Evolutionary conservation across 192 early-diverging fungal genomes (phyloP), one percentile per base, ranked within the genome.

Genomic region (Fimicolochytrium jonesii): DNA sequence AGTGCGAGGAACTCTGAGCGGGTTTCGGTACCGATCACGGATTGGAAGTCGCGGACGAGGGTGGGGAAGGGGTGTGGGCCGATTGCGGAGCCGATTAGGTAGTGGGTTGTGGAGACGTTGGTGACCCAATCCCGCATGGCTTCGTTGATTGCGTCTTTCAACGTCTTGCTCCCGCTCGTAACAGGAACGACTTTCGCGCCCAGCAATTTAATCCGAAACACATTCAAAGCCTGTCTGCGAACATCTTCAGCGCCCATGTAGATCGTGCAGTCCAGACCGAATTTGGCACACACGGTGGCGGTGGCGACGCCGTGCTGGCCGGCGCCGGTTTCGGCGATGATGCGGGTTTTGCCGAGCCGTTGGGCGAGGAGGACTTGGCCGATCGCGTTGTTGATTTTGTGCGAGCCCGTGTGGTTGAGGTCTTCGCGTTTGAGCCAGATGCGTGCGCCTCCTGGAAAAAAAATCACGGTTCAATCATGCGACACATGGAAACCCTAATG

Each of bases 391-490:
- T 99, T 99, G 80, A 99, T 92, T 76, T 97, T 99, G 79, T 99
- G 96, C 36, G 93, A 93, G 44, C 96, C 96, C 34, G 96, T 99
- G 74, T 99, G 94, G 78, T 97, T 97, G 66, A 96, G 79, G 66
- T 99, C 96, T 71, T 99, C 96, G 64, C 96, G 87, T 80, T 99
- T 99, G 69, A 99, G 80, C 91, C 90, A 99, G 75, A 99, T 95
- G 30, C 77, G 77, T 18, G 96, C 94, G 50, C 96, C 96, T 29
- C 88, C 84, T 67, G 64, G 25, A 36, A 3, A 7, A 56, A 39
- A 1, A 35, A 39, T 53, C 9, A 37, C 15, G 4, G 25, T 29
- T 20, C 28, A n/a, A 28, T 17, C 15, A 15, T 15, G 17, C 35
- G 25, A 18, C 17, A 17, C 25, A 55, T 11, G 13, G 9, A 18